A percentile compares a stretch with the other conserved stretches of the same genome.
phyloP scores from a whole-genome alignment of 208 protist genomes.

The Acanthamoeba sp. region DNA sequence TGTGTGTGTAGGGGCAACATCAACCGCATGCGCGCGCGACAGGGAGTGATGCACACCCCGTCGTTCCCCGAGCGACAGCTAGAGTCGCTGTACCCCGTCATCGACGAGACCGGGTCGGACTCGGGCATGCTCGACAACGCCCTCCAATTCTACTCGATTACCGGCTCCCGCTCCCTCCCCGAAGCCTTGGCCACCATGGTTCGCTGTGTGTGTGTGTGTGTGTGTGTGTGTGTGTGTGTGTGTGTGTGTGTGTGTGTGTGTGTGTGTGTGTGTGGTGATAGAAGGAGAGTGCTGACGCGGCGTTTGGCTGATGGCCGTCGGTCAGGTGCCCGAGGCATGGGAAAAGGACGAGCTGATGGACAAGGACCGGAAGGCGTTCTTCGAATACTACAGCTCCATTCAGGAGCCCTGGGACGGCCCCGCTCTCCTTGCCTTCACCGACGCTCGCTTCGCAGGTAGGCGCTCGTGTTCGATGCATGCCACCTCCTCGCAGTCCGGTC shows the following conservation, averaged over 20 bases:
- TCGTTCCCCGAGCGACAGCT: slow-evolving; percentile 77
- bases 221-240: no score
- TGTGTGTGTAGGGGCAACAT: slow-evolving; percentile 84
- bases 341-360: slow-evolving; percentile 84
- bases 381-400: slow-evolving; percentile 87
- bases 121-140: slow-evolving; percentile 90
- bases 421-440: slow-evolving; percentile 90
- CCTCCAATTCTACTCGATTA: slow-evolving; percentile 85
- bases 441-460: slow-evolving; percentile 89
- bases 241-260: no score
- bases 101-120: slow-evolving; percentile 85
- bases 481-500: no score
- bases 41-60: slow-evolving; percentile 83
- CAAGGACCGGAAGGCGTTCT: slow-evolving; percentile 83
- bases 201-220: neutral
- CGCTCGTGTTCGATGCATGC: slow-evolving; percentile 63
- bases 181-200: slow-evolving; percentile 65
- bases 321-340: slow-evolving; percentile 92
- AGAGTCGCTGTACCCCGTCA: slow-evolving; percentile 85
- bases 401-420: slow-evolving; percentile 94
- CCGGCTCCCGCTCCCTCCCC: neutral
- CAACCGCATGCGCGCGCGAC: slow-evolving; percentile 91
- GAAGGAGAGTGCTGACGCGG: slow-evolving; percentile 54
- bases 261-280: slow-evolving; percentile 12
- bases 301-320: slow-evolving; percentile 87